Percentiles rank a stretch among this genome's conserved stretches.
phyloP scores from a whole-genome alignment of 108 stramenopile genomes.

The Nitzschia sp. region DNA sequence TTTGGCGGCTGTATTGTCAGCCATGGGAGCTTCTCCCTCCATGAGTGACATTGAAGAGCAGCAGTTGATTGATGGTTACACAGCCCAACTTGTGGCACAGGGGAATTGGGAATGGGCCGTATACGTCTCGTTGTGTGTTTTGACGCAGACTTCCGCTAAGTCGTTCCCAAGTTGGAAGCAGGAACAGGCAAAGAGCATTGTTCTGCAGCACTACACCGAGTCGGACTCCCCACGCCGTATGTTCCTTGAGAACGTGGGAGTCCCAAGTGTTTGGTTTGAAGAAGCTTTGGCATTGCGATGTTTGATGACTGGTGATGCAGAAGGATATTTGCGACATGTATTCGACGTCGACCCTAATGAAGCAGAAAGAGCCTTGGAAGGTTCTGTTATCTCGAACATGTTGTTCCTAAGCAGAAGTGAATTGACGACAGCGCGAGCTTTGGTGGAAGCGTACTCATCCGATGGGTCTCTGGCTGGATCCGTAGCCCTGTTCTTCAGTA shows the following conservation, averaged over 20 bases:
- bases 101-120: conserved; percentile 84
- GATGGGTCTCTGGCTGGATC: conserved; percentile 22
- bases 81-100: conserved; percentile 55
- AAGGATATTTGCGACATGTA: conserved; percentile 46
- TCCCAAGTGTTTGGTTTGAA: conserved; percentile 65
- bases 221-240: conserved; percentile 25
- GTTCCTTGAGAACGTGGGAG: conserved; percentile 59
- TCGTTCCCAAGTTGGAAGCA: conserved; percentile 12
- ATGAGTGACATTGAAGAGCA: conserved; percentile 46
- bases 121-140: conserved; percentile 55
- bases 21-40: conserved; percentile 35
- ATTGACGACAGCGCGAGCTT: neutral
- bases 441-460: conserved; percentile 22
- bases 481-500: conserved; percentile 22
- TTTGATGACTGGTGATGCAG: conserved; percentile 38
- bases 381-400: conserved; percentile 55
- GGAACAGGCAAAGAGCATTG: conserved; percentile 49
- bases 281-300: conserved; percentile 57
- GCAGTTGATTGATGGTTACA: conserved; percentile 52
- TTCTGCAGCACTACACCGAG: conserved; percentile 43
- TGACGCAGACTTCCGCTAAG: conserved; percentile 7
- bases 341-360: conserved; percentile 33
- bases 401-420: conserved; percentile 40
- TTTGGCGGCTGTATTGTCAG: conserved; percentile 52
- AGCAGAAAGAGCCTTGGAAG: conserved; percentile 45